Evolutionary conservation across 164 flowering plant species (phyloP).

Genomic region (Pachysandra terminalis): DNA sequence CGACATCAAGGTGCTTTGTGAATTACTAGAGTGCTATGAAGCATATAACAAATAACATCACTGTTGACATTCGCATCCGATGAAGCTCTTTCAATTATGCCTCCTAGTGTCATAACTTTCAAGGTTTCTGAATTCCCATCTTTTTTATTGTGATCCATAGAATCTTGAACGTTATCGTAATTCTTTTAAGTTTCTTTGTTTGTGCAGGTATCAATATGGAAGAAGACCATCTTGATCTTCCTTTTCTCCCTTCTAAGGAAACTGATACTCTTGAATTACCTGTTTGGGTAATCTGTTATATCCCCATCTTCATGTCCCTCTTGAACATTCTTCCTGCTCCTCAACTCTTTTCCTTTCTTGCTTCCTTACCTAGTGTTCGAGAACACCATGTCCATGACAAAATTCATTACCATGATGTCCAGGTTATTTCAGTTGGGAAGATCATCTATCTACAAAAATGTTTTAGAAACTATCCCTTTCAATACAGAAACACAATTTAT

Average conservation of each 20-base stretch:
- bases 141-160: not conserved
- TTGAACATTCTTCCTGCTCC: no score
- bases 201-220: slow-evolving; percentile 58
- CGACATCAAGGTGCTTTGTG: slow-evolving; percentile 62
- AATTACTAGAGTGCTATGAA: slow-evolving; percentile 70
- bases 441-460: not conserved
- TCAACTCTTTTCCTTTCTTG: no score
- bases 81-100: slow-evolving; percentile 75
- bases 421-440: not conserved
- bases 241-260: slow-evolving; percentile 71
- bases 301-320: no score
- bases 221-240: slow-evolving; percentile 65
- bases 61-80: slow-evolving; percentile 79
- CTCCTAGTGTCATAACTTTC: slow-evolving; percentile 57
- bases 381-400: no score
- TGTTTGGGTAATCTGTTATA: no score
- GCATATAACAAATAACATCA: slow-evolving; percentile 77
- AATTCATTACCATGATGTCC: no score
- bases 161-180: not conserved
- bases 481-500: no score
- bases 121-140: slow-evolving; percentile 35
- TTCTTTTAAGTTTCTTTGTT: not conserved
- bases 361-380: no score
- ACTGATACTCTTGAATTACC: no score
- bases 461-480: not conserved